phyloP scores from a whole-genome alignment of 345 rosid species.

The Eucalyptus camaldulensis region DNA sequence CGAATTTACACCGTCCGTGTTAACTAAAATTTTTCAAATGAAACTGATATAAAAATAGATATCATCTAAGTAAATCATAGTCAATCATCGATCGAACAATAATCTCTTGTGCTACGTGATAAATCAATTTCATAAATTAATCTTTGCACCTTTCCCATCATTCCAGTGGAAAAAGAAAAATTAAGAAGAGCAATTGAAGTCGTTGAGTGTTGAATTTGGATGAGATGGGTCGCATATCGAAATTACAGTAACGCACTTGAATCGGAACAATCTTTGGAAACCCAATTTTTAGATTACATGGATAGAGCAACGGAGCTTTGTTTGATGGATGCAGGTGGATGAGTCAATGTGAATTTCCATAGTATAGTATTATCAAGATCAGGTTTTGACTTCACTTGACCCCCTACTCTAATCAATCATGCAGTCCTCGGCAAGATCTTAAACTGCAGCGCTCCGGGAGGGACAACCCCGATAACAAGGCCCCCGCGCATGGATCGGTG shows the following conservation, averaged over 20 bases:
- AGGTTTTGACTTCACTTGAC: no score
- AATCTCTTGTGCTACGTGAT: neutral
- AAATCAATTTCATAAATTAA: neutral
- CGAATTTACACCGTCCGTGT: rapidly evolving
- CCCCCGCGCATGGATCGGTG: no score
- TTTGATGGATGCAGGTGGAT: neutral
- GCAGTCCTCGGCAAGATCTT: no score
- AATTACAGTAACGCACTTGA: rapidly evolving
- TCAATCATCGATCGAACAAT: neutral
- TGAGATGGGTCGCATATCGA: rapidly evolving
- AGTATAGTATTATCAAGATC: neutral
- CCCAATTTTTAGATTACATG: neutral
- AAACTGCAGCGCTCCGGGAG: no score
- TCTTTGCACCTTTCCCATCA: neutral
- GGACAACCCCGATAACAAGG: no score
- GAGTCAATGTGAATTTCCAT: neutral
- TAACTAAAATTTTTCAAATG: no score
- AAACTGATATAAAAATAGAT: rapidly evolving
- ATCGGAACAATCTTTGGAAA: neutral
- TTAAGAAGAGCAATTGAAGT: rapidly evolving
- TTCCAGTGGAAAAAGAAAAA: neutral
- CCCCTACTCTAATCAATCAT: no score
- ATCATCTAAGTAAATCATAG: no score
- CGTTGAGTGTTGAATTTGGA: neutral
- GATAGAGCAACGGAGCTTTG: neutral